Evolutionary conservation across 306 rosid genomes (phyloP).

Genomic region (Quillaja saponaria): DNA sequence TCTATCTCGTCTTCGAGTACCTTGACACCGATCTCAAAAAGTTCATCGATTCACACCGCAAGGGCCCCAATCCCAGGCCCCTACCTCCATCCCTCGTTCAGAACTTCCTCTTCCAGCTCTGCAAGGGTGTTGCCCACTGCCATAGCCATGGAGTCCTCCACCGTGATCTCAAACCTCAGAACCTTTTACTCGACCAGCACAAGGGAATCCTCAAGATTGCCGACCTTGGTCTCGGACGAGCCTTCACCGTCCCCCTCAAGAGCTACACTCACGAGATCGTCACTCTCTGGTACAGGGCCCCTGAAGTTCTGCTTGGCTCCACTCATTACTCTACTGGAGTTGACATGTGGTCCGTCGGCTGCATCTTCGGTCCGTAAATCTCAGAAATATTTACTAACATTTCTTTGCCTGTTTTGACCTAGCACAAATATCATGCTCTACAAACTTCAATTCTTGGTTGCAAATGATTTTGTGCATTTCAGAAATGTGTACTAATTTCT

Average conservation of each 20-base stretch:
- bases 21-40: slow-evolving; percentile 93
- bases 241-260: slow-evolving; percentile 93
- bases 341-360: slow-evolving; percentile 97
- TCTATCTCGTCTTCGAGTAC: slow-evolving; percentile 87
- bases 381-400: too few species aligned
- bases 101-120: slow-evolving; percentile 86
- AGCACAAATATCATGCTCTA: too few species aligned
- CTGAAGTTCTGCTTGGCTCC: slow-evolving; percentile 89
- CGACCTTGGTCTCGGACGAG: slow-evolving; percentile 85
- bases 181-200: slow-evolving; percentile 72
- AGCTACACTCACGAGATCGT: slow-evolving; percentile 96
- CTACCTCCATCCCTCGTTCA: slow-evolving; percentile 53
- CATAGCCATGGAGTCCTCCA: slow-evolving; percentile 94
- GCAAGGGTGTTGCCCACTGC: slow-evolving; percentile 93
- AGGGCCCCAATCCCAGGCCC: slow-evolving; percentile 59
- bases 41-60: slow-evolving; percentile 81
- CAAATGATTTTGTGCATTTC: too few species aligned
- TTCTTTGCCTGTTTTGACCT: not conserved
- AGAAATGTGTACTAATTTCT: too few species aligned
- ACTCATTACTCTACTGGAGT: slow-evolving; percentile 89
- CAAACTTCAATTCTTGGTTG: too few species aligned
- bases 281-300: slow-evolving; percentile 95
- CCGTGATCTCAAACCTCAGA: slow-evolving; percentile 92
- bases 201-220: slow-evolving; percentile 85
- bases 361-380: slow-evolving; percentile 63